Evolutionary conservation across 306 rosid species (phyloP).

Genomic region (Castanea sativa): DNA sequence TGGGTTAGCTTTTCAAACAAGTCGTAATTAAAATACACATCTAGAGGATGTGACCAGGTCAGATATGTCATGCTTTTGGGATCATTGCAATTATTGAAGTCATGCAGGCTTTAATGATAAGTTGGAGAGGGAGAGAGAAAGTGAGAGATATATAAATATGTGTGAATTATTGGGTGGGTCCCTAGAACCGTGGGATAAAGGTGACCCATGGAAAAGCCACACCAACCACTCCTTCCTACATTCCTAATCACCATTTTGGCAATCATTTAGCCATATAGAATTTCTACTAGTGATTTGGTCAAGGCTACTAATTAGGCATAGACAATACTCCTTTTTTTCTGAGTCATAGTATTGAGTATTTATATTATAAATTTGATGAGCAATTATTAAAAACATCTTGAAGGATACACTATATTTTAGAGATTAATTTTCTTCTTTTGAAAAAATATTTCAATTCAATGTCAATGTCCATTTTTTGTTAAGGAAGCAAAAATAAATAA

Average conservation of each 20-base stretch:
- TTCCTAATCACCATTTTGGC: constrained; percentile 35
- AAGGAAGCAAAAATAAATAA: no score
- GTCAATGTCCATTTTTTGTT: no score
- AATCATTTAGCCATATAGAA: constrained; percentile 25
- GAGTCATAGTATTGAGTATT: no score
- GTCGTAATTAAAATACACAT: constrained; percentile 37
- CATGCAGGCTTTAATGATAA: constrained; percentile 92
- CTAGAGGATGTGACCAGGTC: constrained; percentile 51
- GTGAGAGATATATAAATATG: neutral
- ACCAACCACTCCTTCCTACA: constrained; percentile 4
- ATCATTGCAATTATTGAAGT: constrained; percentile 94
- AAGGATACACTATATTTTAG: no score
- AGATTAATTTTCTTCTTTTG: no score
- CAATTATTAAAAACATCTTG: no score
- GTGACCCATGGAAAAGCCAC: neutral
- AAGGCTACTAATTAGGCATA: neutral
- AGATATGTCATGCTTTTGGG: constrained; percentile 85
- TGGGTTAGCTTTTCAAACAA: constrained; percentile 44
- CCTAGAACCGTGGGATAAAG: neutral
- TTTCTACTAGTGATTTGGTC: constrained; percentile 12
- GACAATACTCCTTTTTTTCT: neutral
- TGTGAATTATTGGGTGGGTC: constrained; percentile 54
- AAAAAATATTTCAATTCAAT: no score
- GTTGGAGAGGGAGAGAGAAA: constrained; percentile 18
- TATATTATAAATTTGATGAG: no score